phyloP scores from a whole-genome alignment of 2,329 filamentous ascomycete species.

The Clonostachys byssicola region DNA sequence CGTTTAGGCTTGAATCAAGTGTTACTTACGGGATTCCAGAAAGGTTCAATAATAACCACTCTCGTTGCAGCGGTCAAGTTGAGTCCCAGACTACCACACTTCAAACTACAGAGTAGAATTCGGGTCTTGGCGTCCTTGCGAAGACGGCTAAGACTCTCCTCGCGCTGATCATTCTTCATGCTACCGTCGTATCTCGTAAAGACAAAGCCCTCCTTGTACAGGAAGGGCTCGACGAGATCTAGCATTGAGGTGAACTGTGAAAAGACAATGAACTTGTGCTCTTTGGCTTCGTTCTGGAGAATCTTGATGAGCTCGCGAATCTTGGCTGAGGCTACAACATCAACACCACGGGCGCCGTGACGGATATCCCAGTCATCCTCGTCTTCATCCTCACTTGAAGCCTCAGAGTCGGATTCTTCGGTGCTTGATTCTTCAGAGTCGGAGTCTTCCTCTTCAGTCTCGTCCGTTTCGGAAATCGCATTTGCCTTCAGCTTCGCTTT shows the following conservation, averaged over 20 bases:
- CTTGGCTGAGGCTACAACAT: slow-evolving; percentile 76
- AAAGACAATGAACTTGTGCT: slow-evolving; percentile 98
- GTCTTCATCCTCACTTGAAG: slow-evolving; percentile 31
- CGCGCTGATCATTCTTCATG: slow-evolving; percentile 91
- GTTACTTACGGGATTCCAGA: slow-evolving; percentile 83
- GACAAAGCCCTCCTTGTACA: slow-evolving; percentile 67
- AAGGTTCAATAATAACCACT: slow-evolving; percentile 93
- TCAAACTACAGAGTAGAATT: slow-evolving; percentile 86
- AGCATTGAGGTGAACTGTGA: slow-evolving; percentile 99
- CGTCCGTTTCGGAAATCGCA: slow-evolving; percentile 5
- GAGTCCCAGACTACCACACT: slow-evolving; percentile 87
- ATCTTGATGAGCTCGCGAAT: slow-evolving; percentile 82
- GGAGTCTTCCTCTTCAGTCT: slow-evolving; percentile 26
- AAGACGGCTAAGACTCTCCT: slow-evolving; percentile 76
- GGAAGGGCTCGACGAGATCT: slow-evolving; percentile 89
- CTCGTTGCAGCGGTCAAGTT: slow-evolving; percentile 92
- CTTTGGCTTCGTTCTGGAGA: slow-evolving; percentile 68
- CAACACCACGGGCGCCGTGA: slow-evolving; percentile 23
- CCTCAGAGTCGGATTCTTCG: slow-evolving; percentile 34
- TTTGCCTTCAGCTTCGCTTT: not conserved
- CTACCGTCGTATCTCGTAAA: slow-evolving; percentile 91
- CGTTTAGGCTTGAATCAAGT: not conserved
- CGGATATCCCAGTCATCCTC: slow-evolving; percentile 5
- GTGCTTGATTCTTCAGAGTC: slow-evolving; percentile 8
- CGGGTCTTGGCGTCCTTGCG: slow-evolving; percentile 72